Evolutionary conservation across 345 rosid genomes (phyloP).

Genomic region (Garcia nutans): DNA sequence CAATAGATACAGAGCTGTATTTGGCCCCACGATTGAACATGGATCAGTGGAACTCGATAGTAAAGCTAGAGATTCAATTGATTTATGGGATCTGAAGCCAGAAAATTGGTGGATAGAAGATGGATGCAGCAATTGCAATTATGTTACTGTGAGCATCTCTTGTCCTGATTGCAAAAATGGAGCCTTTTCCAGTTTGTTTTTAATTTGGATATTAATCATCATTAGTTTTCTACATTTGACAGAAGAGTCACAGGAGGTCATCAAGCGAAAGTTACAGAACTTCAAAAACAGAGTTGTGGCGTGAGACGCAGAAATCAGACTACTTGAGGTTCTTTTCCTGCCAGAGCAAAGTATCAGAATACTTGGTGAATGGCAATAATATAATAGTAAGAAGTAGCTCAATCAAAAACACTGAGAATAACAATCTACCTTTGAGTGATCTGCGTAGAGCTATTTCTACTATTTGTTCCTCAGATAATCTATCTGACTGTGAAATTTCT

Average conservation of each 20-base stretch:
- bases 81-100: slow-evolving; percentile 19
- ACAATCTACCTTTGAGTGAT: slow-evolving; percentile 25
- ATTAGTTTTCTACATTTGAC: slow-evolving; percentile 17
- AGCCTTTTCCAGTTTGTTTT: neutral
- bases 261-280: slow-evolving; percentile 21
- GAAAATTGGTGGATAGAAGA: slow-evolving; percentile 31
- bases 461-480: slow-evolving; percentile 40
- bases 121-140: slow-evolving; percentile 30
- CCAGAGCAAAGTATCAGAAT: slow-evolving; percentile 37
- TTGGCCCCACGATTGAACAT: slow-evolving; percentile 32
- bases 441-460: slow-evolving; percentile 39
- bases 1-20: slow-evolving; percentile 48
- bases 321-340: slow-evolving; percentile 38
- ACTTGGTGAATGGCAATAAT: slow-evolving; percentile 30
- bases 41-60: slow-evolving; percentile 27
- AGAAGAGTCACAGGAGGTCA: slow-evolving; percentile 34
- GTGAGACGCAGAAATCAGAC: slow-evolving; percentile 30
- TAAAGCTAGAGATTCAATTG: slow-evolving; percentile 28
- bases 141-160: slow-evolving; percentile 38
- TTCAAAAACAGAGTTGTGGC: slow-evolving; percentile 23
- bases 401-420: slow-evolving; percentile 10
- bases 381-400: slow-evolving; percentile 17
- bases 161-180: neutral
- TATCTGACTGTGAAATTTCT: slow-evolving; percentile 49
- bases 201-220: neutral